phyloP scores from a whole-genome alignment of 129 eudicot species.

The Artemisia argyi region DNA sequence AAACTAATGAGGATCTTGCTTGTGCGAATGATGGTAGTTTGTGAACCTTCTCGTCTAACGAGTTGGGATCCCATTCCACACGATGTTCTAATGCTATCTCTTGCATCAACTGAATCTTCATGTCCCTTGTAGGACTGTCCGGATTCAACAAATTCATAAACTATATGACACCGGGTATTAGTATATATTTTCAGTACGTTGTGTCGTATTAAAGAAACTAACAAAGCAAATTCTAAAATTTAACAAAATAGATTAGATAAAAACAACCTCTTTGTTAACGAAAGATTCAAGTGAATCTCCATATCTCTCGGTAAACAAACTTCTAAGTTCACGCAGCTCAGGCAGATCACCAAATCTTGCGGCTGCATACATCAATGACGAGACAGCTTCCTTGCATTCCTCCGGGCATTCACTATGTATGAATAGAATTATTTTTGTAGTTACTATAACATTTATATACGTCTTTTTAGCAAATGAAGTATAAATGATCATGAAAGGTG shows the following conservation, averaged over 20 bases:
- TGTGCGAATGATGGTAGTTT: conserved; percentile 31
- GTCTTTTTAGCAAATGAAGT: background rate
- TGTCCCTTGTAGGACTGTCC: conserved; percentile 43
- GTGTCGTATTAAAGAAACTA: no score
- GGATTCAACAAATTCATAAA: conserved; percentile 47
- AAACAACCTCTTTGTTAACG: conserved; percentile 57
- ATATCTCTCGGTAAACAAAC: conserved; percentile 51
- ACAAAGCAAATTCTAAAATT: background rate
- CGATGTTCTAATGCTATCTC: conserved; percentile 66
- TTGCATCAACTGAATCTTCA: conserved; percentile 66
- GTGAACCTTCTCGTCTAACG: conserved; percentile 41
- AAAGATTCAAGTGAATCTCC: conserved; percentile 49
- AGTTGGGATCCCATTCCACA: conserved; percentile 57
- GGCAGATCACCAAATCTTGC: conserved; percentile 86
- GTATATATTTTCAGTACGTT: background rate
- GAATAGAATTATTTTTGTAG: no score
- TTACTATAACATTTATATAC: background rate
- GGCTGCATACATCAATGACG: conserved; percentile 73
- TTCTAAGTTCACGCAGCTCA: conserved; percentile 69
- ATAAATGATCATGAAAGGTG: background rate
- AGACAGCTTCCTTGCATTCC: conserved; percentile 69
- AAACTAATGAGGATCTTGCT: conserved; percentile 27
- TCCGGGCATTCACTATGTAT: conserved; percentile 71
- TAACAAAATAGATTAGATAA: background rate
- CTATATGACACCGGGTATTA: conserved; percentile 21